These are phyloP conservation scores for Arabidopsis arenosa DNA, from an alignment of 345 rosid genomes.

Conservation along the genomic window DNA sequence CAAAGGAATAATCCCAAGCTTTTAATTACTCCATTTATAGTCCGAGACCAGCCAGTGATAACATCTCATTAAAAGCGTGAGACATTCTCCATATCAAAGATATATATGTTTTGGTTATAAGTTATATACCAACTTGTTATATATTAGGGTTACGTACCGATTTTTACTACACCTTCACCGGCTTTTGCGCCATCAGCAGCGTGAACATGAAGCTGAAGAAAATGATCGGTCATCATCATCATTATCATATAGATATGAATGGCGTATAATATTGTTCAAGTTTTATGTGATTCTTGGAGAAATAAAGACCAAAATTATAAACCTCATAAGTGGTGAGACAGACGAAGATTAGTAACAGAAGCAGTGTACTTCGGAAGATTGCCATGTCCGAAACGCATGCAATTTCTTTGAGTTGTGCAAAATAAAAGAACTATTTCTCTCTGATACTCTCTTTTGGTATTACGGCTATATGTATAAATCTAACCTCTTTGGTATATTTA, in stretches of 20 bases:
- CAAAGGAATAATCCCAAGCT: too few species aligned
- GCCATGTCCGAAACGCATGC: constrained; percentile 26
- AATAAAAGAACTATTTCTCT: neutral
- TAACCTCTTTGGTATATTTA: constrained; percentile 18
- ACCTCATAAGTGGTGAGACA: constrained; percentile 40
- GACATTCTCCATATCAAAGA: too few species aligned
- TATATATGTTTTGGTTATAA: too few species aligned
- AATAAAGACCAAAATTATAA: neutral
- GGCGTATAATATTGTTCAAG: too few species aligned
- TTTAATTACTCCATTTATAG: too few species aligned
- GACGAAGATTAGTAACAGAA: constrained; percentile 33
- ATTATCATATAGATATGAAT: neutral
- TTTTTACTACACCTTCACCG: constrained; percentile 28
- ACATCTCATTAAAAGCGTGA: too few species aligned
- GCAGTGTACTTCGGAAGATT: neutral
- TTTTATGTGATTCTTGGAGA: neutral
- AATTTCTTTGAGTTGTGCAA: neutral
- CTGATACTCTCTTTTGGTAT: constrained; percentile 12
- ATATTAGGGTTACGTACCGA: constrained; percentile 7
- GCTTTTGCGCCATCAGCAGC: neutral
- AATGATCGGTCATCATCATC: neutral
- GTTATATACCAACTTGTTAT: neutral
- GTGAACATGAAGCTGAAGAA: neutral
- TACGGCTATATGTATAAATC: neutral
- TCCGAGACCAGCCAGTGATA: too few species aligned